Base-by-base conservation (phyloP, 2,329 filamentous ascomycete genomes). In the Zalaria obscura region DNA sequence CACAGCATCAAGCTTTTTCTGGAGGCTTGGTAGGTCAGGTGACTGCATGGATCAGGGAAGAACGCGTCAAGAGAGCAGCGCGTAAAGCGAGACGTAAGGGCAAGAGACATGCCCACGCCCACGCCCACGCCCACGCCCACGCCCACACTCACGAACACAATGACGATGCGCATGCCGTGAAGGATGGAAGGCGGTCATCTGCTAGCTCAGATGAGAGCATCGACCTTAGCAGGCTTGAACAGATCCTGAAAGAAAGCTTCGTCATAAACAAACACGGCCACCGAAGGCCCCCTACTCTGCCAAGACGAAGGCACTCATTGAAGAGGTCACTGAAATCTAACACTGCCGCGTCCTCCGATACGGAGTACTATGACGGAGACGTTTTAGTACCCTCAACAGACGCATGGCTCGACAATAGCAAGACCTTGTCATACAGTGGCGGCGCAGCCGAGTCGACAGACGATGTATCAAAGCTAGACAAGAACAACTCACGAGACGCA, bases 371-470 rank as follows among this genome's bases (percentile, higher is more conserved):
- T 10, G 88, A 94, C 47, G 76, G 76, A n/a, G 86, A 94, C 47
- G 70, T 77, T 11, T 62, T 83, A n/a, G 85, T 93, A 1, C 89
- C 89, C 1, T 77, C 75, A 48, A 93, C 88, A 50, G 86, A 95
- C 58, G 86, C 77, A 5, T 68, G 80, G 36, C 70, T 96, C 18
- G 89, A 96, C 62, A 95, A 95, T 55, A 83, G 84, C 4, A 91
- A 89, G 62, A 93, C 88, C 0, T 67, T 94, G 52, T 76, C 79
- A 39, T 93, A 91, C 56, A 71, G 67, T 9, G 78, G 78, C 25
- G 76, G 76, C 11, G 55, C 57, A 26, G 58, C 56, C 4, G 63
- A 65, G 7, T 48, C 52, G n/a, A 60, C 61, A 4, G 62, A 64
- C 4, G 84, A 89, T 45, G 46, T 53, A 3, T 56, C 57, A 2